Evolutionary conservation across 2,329 filamentous ascomycete genomes (phyloP).

Genomic region (Scytalidium lignicola): DNA sequence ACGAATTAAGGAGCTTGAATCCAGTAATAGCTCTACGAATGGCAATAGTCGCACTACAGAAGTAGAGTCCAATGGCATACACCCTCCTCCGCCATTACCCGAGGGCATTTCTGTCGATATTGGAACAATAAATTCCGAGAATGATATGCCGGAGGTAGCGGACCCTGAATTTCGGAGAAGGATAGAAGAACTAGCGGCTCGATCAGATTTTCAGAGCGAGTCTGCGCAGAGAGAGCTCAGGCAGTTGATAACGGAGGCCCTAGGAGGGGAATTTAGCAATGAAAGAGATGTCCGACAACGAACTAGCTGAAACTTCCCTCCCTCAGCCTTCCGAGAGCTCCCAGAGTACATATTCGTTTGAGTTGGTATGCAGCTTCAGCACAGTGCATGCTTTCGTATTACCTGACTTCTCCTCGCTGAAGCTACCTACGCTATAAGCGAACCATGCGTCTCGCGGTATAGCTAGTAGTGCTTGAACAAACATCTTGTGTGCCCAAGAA

Average conservation of each 20-base stretch:
- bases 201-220: constrained; percentile 77
- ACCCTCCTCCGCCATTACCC: constrained; percentile 59
- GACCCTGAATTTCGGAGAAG: constrained; percentile 79
- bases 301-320: constrained; percentile 41
- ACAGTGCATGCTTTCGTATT: constrained; percentile 47
- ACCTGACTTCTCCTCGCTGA: constrained; percentile 40
- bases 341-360: constrained; percentile 56
- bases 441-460: constrained; percentile 48
- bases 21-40: constrained; percentile 25
- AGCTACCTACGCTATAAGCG: constrained; percentile 46
- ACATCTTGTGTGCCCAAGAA: constrained; percentile 43
- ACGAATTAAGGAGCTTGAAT: constrained; percentile 28
- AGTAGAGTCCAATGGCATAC: constrained; percentile 12
- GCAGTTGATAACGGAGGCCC: constrained; percentile 72
- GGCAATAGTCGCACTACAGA: constrained; percentile 23
- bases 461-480: constrained; percentile 41
- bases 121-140: constrained; percentile 65
- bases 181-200: constrained; percentile 82
- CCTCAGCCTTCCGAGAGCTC: constrained; percentile 35
- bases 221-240: constrained; percentile 76
- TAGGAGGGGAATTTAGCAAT: constrained; percentile 62
- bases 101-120: constrained; percentile 73
- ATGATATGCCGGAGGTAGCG: constrained; percentile 57
- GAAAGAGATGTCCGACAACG: constrained; percentile 61
- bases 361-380: constrained; percentile 43